phyloP scores from a whole-genome alignment of 1,284 basidiomycete genomes.

The Waitea zeae region DNA sequence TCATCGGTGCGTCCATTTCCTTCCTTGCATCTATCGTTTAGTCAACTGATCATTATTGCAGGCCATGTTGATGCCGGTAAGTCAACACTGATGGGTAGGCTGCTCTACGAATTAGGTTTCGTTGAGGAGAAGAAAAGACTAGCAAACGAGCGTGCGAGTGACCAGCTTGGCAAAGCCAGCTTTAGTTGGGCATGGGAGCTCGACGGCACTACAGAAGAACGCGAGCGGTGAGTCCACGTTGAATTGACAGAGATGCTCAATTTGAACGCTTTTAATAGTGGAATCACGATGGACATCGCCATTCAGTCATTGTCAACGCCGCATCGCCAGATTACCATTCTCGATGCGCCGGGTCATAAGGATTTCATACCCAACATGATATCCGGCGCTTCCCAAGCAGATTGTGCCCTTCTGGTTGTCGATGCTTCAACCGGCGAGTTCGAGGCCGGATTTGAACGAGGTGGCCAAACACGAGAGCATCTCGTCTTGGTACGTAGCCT shows the following conservation, averaged over 20 bases:
- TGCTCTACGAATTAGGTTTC: constrained; percentile 84
- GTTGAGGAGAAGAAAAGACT: constrained; percentile 74
- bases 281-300: constrained; percentile 96
- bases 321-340: constrained; percentile 72
- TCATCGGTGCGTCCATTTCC: constrained; percentile 58
- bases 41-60: constrained; percentile 13
- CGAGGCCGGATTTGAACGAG: constrained; percentile 86
- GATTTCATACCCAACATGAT: constrained; percentile 99
- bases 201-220: constrained; percentile 85
- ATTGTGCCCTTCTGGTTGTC: constrained; percentile 90
- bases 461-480: constrained; percentile 96
- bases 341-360: constrained; percentile 93
- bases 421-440: constrained; percentile 88
- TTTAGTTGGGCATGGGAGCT: constrained; percentile 98
- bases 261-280: constrained; percentile 27
- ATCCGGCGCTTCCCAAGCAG: constrained; percentile 92
- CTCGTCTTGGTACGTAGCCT: constrained; percentile 83
- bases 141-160: constrained; percentile 83
- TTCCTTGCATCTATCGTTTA: background rate
- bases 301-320: constrained; percentile 68
- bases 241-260: background rate
- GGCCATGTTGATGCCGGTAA: constrained; percentile 99
- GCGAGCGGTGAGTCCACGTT: constrained; percentile 47
- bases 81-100: constrained; percentile 90
- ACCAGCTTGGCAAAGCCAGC: constrained; percentile 81